These are phyloP conservation scores for Paraurostyla sp. DNA, from an alignment of 73 alveolate species.

Conservation along the genomic window DNA sequence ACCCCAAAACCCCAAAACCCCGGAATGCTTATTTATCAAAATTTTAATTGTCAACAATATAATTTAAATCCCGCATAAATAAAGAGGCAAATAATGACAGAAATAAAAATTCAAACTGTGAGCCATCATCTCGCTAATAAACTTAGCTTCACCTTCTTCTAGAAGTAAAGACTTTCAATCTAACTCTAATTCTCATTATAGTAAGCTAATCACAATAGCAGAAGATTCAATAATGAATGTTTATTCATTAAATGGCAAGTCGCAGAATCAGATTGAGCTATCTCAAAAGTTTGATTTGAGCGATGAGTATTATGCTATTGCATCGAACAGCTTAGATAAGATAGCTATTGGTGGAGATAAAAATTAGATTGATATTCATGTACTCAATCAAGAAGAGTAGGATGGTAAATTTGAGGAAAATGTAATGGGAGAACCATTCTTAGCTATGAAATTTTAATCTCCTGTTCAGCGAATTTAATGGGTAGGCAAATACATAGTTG, in stretches of 20 bases:
- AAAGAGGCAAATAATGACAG: constrained; percentile 60
- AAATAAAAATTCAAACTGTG: constrained; percentile 40
- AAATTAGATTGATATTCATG: constrained; percentile 21
- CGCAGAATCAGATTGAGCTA: background rate
- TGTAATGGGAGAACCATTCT: background rate
- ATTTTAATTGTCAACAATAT: background rate
- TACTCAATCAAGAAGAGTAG: background rate
- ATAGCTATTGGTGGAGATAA: constrained; percentile 53
- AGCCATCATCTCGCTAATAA: constrained; percentile 28
- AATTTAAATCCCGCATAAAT: constrained; percentile 56
- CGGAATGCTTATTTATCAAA: background rate
- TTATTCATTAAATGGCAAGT: no score
- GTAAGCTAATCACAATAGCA: constrained; percentile 31
- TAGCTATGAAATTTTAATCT: constrained; percentile 9
- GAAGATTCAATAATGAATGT: constrained; percentile 50
- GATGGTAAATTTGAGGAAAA: background rate
- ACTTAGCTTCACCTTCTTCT: constrained; percentile 45
- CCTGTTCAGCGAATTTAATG: constrained; percentile 30
- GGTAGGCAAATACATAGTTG: constrained; percentile 26
- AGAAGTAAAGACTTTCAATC: background rate
- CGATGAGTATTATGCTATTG: constrained; percentile 27
- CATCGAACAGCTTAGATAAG: constrained; percentile 32
- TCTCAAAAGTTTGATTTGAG: background rate
- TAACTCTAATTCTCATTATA: background rate
- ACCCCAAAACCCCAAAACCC: constrained; percentile 68